Base-by-base conservation (phyloP, 75 land plant genomes). In the Isoetes taiwanensis region DNA sequence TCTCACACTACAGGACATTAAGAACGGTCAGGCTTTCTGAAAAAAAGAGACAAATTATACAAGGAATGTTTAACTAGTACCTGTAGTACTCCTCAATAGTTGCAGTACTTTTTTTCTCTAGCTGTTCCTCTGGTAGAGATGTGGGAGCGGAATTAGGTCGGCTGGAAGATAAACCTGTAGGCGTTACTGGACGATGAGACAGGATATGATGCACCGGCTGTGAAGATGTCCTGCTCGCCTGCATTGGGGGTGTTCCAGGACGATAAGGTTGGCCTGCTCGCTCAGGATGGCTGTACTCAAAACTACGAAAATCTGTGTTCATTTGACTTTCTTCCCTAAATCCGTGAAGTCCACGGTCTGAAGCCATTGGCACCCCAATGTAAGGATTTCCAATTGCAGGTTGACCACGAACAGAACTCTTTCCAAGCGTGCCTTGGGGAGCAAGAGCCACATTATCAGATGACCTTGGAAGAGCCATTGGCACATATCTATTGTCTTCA, bases 81-180 rank as follows among this genome's bases (percentile, higher is more conserved):
- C 94, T 91, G 81, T 84, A 91, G 57, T 70, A 91, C 61, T 91
- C 97, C 34, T 56, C 69, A 12, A 91, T 78, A 34, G 97, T 72
- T 23, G 71, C 54, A 14, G 68, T 50, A 23, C 85, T 80, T 64
- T 72, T 78, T 33, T 78, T 74, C 32, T 53, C 61, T 3, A 86
- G 65, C 43, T 28, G 50, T 9, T 86, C 88, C 32, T 77, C 94
- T 24, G 71, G 35, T 30, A 61, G 61, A 57, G 66, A 68, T 8
- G 52, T 26, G 59, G 79, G 56, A 28, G 52, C 60, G 8, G 62
- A 31, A 9, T 67, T 57, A 5, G 68, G 68, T 21, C 61, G 40
- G 17, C 56, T 40, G 28, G 23, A 33, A 27, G 32, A 39, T 32
- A 53, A 16, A 61, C 54, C 34, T 3, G 60, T 41, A 8, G 72